Percentiles rank a stretch among this genome's conserved stretches.
Conservation (phyloP, 2,329 filamentous ascomycete genomes). For the Cladosporium sp. region DNA sequence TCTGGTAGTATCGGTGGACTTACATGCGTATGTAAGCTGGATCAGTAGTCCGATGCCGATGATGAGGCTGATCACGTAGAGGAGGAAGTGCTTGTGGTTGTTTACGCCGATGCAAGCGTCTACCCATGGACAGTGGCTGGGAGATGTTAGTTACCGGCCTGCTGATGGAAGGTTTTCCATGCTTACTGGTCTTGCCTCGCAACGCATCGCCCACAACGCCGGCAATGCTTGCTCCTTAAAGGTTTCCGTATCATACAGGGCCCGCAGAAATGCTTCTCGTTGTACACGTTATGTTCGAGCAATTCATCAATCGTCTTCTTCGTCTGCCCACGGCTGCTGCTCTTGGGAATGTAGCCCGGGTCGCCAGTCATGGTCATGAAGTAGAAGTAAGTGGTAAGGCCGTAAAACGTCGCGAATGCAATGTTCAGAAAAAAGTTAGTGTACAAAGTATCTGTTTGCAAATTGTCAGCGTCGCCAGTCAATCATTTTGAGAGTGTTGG, state of each 20-base stretch:
- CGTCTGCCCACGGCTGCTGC: constrained; percentile 82
- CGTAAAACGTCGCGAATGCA: constrained; percentile 59
- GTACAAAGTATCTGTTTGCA: constrained; percentile 54
- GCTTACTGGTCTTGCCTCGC: constrained; percentile 94
- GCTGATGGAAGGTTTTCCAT: not conserved
- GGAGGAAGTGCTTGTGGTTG: constrained; percentile 91
- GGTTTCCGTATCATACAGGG: constrained; percentile 92
- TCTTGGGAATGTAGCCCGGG: constrained; percentile 87
- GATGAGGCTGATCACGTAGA: constrained; percentile 77
- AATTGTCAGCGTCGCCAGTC: constrained; percentile 11
- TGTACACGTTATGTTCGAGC: constrained; percentile 78
- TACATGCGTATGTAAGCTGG: constrained; percentile 66
- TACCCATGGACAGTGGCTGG: constrained; percentile 93
- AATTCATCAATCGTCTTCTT: constrained; percentile 84
- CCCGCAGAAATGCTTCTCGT: constrained; percentile 90
- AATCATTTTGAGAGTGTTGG: constrained; percentile 7
- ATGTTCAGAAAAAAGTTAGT: constrained; percentile 70
- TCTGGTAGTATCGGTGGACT: constrained; percentile 26
- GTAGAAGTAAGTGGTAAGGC: constrained; percentile 78
- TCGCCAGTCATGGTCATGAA: constrained; percentile 77
- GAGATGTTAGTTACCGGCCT: constrained; percentile 11
- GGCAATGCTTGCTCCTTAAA: constrained; percentile 91
- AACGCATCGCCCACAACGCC: constrained; percentile 82
- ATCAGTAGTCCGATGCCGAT: constrained; percentile 68
- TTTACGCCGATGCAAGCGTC: constrained; percentile 94